Evolutionary conservation across 2,329 filamentous ascomycete genomes (phyloP).

Genomic region (Epichloe aotearoae): DNA sequence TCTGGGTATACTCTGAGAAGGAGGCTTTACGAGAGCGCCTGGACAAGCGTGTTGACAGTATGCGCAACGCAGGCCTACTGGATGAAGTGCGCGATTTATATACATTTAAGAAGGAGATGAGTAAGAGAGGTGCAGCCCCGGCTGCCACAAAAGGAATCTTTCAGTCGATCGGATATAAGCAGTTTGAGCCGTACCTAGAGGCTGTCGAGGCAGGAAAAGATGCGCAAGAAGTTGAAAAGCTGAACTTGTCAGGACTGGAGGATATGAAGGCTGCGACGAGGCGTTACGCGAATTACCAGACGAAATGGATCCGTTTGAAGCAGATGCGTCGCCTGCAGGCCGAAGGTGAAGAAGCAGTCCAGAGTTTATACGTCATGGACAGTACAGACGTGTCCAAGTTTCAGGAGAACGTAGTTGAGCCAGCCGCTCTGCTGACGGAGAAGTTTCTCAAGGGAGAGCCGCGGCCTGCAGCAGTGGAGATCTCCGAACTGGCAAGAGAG

Average conservation of each 20-base stretch:
- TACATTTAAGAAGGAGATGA: constrained; percentile 22
- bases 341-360: constrained; percentile 33
- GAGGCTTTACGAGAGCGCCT: constrained; percentile 57
- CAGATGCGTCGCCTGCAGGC: constrained; percentile 55
- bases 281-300: constrained; percentile 75
- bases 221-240: constrained; percentile 31
- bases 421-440: constrained; percentile 48
- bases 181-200: constrained; percentile 62
- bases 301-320: constrained; percentile 78
- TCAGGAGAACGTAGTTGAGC: constrained; percentile 46
- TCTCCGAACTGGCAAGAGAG: constrained; percentile 35
- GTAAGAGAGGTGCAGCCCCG: constrained; percentile 35
- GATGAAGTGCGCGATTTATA: constrained; percentile 35
- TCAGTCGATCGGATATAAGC: constrained; percentile 94
- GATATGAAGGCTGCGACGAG: constrained; percentile 71
- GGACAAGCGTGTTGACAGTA: constrained; percentile 66
- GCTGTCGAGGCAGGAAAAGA: constrained; percentile 23
- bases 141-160: constrained; percentile 79
- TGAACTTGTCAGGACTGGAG: constrained; percentile 51
- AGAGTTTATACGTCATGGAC: constrained; percentile 66
- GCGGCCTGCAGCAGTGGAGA: constrained; percentile 36
- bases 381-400: constrained; percentile 57
- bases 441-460: constrained; percentile 46
- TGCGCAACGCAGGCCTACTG: constrained; percentile 49
- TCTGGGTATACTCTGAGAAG: constrained; percentile 75